phyloP scores from a whole-genome alignment of 441 rosid genomes.

The Theobroma grandiflorum region DNA sequence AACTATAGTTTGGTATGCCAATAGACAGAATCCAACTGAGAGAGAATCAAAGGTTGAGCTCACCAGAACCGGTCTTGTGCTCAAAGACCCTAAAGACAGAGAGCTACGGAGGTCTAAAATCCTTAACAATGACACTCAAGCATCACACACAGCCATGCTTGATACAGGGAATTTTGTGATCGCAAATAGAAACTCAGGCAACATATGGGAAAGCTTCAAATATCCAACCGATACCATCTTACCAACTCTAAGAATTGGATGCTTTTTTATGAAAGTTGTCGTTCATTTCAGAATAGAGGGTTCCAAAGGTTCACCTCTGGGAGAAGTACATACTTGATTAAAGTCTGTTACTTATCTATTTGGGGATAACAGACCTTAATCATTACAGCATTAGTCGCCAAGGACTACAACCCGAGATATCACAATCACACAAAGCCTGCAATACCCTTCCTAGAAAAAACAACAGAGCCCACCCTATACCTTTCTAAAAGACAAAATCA shows the following conservation, averaged over 20 bases:
- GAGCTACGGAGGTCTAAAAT: slow-evolving; percentile 33
- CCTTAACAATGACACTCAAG: neutral
- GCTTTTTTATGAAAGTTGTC: too few species aligned
- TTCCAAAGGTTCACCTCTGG: too few species aligned
- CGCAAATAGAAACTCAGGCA: neutral
- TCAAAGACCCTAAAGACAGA: slow-evolving; percentile 31
- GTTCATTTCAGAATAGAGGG: too few species aligned
- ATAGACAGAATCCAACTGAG: neutral
- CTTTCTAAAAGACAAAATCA: too few species aligned
- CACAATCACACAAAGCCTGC: too few species aligned
- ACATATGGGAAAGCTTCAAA: slow-evolving; percentile 52
- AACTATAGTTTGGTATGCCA: slow-evolving; percentile 39
- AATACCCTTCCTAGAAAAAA: too few species aligned
- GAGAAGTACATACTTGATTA: too few species aligned
- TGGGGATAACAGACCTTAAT: too few species aligned
- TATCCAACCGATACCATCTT: slow-evolving; percentile 53
- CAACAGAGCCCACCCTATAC: too few species aligned
- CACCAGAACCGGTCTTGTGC: slow-evolving; percentile 22
- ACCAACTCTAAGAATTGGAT: slow-evolving; percentile 40
- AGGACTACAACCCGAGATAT: too few species aligned
- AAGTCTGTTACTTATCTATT: too few species aligned
- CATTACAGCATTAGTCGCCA: too few species aligned
- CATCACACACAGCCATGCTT: slow-evolving; percentile 34
- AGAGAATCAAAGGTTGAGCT: slow-evolving; percentile 34
- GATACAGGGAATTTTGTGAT: slow-evolving; percentile 54